Percentiles rank a stretch among this genome's conserved stretches.
Evolutionary conservation across 192 early-diverging fungal genomes (phyloP).

Genomic region (Ramicandelaber brevisporus): DNA sequence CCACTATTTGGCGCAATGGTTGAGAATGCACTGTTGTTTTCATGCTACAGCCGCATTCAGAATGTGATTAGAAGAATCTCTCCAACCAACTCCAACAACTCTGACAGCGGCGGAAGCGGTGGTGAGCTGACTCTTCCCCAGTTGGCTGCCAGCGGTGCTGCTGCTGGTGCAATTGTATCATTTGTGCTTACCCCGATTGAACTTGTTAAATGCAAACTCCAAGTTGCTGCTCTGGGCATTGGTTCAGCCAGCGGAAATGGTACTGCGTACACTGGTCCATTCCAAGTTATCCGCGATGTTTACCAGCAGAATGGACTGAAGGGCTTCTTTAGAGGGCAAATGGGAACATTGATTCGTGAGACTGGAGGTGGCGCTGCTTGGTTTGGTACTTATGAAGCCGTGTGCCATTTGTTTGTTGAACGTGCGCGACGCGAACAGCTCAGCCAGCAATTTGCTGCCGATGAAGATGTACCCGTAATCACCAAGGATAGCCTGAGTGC

Average conservation of each 20-base stretch:
- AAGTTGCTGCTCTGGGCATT: constrained; percentile 36
- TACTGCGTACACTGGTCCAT: constrained; percentile 18
- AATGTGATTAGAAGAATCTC: constrained; percentile 21
- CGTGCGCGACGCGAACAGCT: constrained; percentile 3
- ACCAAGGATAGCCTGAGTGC: constrained; percentile 48
- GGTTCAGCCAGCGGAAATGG: background rate
- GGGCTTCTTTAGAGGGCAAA: constrained; percentile 14
- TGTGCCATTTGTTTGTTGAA: constrained; percentile 23
- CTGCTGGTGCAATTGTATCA: constrained; percentile 67
- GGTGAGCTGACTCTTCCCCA: constrained; percentile 30
- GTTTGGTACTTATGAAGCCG: constrained; percentile 87
- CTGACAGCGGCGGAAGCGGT: too few species aligned
- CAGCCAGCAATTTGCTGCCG: constrained; percentile 2
- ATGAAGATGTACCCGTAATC: constrained; percentile 4
- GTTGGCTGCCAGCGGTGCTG: constrained; percentile 51
- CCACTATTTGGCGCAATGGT: constrained; percentile 83
- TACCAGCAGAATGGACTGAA: constrained; percentile 23
- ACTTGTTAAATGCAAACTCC: constrained; percentile 87
- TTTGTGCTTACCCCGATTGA: constrained; percentile 85
- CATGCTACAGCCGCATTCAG: constrained; percentile 69
- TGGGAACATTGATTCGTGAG: constrained; percentile 61
- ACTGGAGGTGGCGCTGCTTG: constrained; percentile 77
- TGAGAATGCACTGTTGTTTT: constrained; percentile 78
- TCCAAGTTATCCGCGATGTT: constrained; percentile 22
- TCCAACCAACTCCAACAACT: constrained; percentile 5